phyloP scores from a whole-genome alignment of 2,329 filamentous ascomycete genomes.

The Trichocomaceae sp. region DNA sequence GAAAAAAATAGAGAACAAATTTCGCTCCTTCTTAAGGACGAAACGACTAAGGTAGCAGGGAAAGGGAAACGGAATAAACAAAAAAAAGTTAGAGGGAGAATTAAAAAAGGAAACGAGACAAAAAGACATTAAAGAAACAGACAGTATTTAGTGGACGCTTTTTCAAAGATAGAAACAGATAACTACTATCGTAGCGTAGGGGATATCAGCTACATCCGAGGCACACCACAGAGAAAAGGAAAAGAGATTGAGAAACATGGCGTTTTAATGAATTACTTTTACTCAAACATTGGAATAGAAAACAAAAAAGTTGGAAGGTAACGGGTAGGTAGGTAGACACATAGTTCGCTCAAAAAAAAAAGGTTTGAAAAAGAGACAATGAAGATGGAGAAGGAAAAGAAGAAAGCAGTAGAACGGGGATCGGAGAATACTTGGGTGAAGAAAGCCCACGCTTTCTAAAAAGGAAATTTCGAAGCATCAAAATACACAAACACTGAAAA shows the following conservation, averaged over 20 bases:
- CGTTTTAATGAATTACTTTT: neutral
- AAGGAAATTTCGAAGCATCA: conserved; percentile 15
- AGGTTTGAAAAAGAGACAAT: conserved; percentile 16
- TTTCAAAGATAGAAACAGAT: neutral
- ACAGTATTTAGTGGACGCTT: neutral
- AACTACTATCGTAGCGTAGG: no score
- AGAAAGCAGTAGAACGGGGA: neutral
- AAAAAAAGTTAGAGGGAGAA: no score
- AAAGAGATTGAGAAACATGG: neutral
- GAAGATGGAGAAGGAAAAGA: conserved; percentile 13
- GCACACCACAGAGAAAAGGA: neutral
- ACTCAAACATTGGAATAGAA: neutral
- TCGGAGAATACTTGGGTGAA: neutral
- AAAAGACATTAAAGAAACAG: neutral
- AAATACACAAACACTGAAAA: conserved; percentile 8
- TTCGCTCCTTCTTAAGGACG: neutral
- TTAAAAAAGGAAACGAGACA: neutral
- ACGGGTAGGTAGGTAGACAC: conserved; percentile 6
- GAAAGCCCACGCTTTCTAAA: conserved; percentile 10
- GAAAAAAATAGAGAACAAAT: neutral
- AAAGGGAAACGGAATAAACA: no score
- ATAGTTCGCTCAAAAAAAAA: conserved; percentile 20
- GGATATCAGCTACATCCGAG: neutral
- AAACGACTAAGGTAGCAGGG: no score
- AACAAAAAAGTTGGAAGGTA: neutral